Evolutionary conservation across 495 filamentous ascomycete genomes (phyloP).

Genomic region (Usnea hakonensis): DNA sequence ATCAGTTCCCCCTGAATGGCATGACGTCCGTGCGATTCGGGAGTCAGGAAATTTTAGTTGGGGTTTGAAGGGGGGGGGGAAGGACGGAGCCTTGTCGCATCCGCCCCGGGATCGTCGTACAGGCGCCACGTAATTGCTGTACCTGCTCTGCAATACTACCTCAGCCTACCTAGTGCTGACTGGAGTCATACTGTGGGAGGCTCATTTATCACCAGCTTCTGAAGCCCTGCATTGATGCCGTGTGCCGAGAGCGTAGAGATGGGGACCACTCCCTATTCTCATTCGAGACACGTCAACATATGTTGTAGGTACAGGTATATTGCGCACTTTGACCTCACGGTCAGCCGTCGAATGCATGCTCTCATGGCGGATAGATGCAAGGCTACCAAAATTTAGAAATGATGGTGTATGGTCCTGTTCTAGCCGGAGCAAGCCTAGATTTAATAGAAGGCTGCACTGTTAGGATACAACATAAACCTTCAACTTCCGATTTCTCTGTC

Average conservation of each 20-base stretch:
- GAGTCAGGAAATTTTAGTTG: not conserved
- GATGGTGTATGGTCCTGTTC: not conserved
- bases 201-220: not conserved
- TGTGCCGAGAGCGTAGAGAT: not conserved
- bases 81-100: not conserved
- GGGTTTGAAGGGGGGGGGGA: not conserved
- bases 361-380: not conserved
- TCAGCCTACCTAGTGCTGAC: not conserved
- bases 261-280: not conserved
- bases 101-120: not conserved
- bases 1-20: not conserved
- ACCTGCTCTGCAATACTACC: not conserved
- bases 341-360: not conserved
- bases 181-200: not conserved
- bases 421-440: not conserved
- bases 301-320: too few relatives aligned
- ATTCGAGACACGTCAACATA: not conserved
- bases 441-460: not conserved
- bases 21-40: not conserved
- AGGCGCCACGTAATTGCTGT: not conserved
- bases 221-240: not conserved
- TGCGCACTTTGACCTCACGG: not conserved
- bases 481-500: not conserved
- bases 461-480: not conserved
- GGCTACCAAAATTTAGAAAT: not conserved